A percentile compares a stretch with the other conserved stretches of the same genome.
Conservation (phyloP, 805 yeast species). For the Wickerhamiella sergipiensis region DNA sequence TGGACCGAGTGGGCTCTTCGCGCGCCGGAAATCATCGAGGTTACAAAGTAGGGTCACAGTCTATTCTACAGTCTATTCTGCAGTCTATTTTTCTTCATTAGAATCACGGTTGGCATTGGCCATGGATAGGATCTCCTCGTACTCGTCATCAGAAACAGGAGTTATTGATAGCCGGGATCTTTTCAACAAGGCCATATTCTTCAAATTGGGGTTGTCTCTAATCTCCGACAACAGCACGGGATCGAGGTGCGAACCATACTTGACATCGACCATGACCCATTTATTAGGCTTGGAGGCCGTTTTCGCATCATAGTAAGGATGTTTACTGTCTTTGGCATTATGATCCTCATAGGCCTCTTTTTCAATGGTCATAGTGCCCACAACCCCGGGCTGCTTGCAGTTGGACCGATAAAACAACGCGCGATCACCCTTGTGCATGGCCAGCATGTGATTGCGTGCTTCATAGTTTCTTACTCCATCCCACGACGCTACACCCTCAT, state of each 20-base stretch:
- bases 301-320: slow-evolving; percentile 37
- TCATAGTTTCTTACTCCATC: slow-evolving; percentile 48
- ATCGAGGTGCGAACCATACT: slow-evolving; percentile 30
- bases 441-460: slow-evolving; percentile 37
- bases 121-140: slow-evolving; percentile 27
- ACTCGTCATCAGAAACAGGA: slow-evolving; percentile 35
- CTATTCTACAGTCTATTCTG: background rate
- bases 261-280: slow-evolving; percentile 47
- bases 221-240: slow-evolving; percentile 33
- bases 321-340: slow-evolving; percentile 29
- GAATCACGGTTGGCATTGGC: slow-evolving; percentile 12
- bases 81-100: no score
- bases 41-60: slow-evolving; percentile 1
- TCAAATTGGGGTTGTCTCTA: slow-evolving; percentile 23
- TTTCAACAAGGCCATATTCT: slow-evolving; percentile 33
- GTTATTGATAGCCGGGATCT: slow-evolving; percentile 39
- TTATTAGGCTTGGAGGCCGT: slow-evolving; percentile 30
- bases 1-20: slow-evolving; percentile 69
- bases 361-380: slow-evolving; percentile 29
- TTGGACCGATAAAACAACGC: slow-evolving; percentile 45
- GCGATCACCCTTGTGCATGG: slow-evolving; percentile 35
- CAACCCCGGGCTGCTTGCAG: slow-evolving; percentile 41
- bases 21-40: slow-evolving; percentile 41
- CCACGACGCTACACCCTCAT: slow-evolving; percentile 35
- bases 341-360: slow-evolving; percentile 24